A percentile compares a stretch with the other conserved stretches of the same genome.
Conservation (phyloP, 2,329 filamentous ascomycete species). For the Ampelomyces quisqualis region DNA sequence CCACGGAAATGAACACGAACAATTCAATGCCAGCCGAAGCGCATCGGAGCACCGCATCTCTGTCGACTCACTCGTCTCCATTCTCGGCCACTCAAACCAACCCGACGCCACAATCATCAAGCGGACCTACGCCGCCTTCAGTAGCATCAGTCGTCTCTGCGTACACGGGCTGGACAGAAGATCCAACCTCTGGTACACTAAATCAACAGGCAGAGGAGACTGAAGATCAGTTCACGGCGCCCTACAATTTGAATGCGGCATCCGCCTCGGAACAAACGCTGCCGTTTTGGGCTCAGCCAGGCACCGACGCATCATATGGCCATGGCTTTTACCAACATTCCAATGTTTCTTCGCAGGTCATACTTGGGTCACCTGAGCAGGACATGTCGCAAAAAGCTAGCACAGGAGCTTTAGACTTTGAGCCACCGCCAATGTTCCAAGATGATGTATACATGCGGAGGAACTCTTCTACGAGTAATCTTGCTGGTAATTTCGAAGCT, state of each 20-base stretch:
- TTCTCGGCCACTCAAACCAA: slow-evolving; percentile 39
- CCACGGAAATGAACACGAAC: slow-evolving; percentile 25
- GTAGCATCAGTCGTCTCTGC: slow-evolving; percentile 41
- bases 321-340: slow-evolving; percentile 37
- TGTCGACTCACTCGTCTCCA: slow-evolving; percentile 39
- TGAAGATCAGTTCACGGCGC: slow-evolving; percentile 32
- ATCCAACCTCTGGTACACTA: slow-evolving; percentile 23
- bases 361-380: slow-evolving; percentile 38
- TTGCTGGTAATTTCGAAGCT: slow-evolving; percentile 43
- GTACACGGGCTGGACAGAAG: slow-evolving; percentile 42
- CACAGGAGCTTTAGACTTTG: slow-evolving; percentile 35
- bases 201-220: slow-evolving; percentile 25
- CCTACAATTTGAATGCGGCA: slow-evolving; percentile 34
- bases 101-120: slow-evolving; percentile 35
- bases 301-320: slow-evolving; percentile 3
- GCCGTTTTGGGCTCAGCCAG: slow-evolving; percentile 29
- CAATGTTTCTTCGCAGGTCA: slow-evolving; percentile 40
- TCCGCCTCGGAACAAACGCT: slow-evolving; percentile 37
- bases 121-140: slow-evolving; percentile 35
- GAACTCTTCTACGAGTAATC: slow-evolving; percentile 44
- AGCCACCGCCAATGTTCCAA: slow-evolving; percentile 30
- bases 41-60: slow-evolving; percentile 33
- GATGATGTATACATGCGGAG: slow-evolving; percentile 39
- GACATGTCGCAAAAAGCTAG: slow-evolving; percentile 32
- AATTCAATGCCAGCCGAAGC: slow-evolving; percentile 27